Base-by-base conservation (phyloP, 495 filamentous ascomycete genomes). In the Penicillium parvum region DNA sequence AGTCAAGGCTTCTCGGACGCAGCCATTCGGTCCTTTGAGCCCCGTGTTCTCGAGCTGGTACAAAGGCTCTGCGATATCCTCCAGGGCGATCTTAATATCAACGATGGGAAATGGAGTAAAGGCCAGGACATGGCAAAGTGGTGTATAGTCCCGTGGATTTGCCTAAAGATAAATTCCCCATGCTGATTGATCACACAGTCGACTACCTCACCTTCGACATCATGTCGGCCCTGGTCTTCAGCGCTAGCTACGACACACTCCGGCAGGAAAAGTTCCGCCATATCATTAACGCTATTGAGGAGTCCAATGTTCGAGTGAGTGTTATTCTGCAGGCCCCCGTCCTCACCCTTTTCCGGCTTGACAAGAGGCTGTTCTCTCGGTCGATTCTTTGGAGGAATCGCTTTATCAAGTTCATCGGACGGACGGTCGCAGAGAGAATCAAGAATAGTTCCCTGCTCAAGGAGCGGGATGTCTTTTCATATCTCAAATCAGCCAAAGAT, bases 381-480 rank as follows among this genome's bases (percentile, higher is more conserved):
- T 20, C 21, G 7, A 36, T 35, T 21, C 12, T 9, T 4, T 18
- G 53, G 40, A 40, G 63, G 18, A 64, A 42, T 27, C 27, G 18
- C 2, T 50, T 52, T 45, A 41, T 49, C 20, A 28, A 29, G 10
- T 54, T 54, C 30, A 37, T 45, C 20, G 77, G 75, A 11, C 38
- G 46, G 7, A 42, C 43, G 22, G 19, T 12, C 12, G 43, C 11
- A 10, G 44, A 23, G 9, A 11, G 11, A 16, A 69, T 68, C 34
- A 64, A 70, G 5, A 72, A 75, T n/a, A n/a, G n/a, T n/a, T n/a
- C n/a, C n/a, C n/a, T n/a, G n/a, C n/a, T n/a, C n/a, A n/a, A n/a
- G n/a, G n/a, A n/a, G n/a, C n/a, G n/a, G 32, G 79, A 81, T 55
- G 78, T 79, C 60, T 81, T 82, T 63, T 75, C 75, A 53, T 69